Conservation (phyloP, 352 stramenopile species). For the Phytophthora ramorum region DNA sequence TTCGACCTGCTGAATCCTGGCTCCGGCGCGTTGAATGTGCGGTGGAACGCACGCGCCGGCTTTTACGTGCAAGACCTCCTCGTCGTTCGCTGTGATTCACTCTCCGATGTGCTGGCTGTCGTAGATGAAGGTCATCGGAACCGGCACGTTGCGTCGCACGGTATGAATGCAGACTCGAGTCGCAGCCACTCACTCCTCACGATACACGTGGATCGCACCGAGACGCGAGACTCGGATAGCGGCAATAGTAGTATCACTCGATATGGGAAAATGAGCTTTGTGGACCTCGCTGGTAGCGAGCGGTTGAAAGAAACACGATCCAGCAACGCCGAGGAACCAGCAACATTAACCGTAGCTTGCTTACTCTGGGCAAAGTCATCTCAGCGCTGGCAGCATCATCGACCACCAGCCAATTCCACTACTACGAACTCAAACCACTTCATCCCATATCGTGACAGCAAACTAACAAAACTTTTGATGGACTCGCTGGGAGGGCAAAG, state of each 20-base stretch:
- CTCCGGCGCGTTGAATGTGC: slow-evolving; percentile 67
- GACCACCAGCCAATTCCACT: slow-evolving; percentile 8
- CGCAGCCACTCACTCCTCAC: slow-evolving; percentile 83
- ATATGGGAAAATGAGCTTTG: slow-evolving; percentile 83
- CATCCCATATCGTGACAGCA: slow-evolving; percentile 87
- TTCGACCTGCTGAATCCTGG: slow-evolving; percentile 80
- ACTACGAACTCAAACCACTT: slow-evolving; percentile 33
- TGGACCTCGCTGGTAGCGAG: slow-evolving; percentile 84
- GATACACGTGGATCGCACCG: slow-evolving; percentile 70
- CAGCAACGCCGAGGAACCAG: slow-evolving; percentile 76
- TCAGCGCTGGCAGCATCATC: slow-evolving; percentile 67
- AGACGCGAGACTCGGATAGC: slow-evolving; percentile 50
- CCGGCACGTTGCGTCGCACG: slow-evolving; percentile 64
- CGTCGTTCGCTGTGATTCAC: slow-evolving; percentile 74
- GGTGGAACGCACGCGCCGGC: slow-evolving; percentile 73
- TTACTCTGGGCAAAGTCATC: slow-evolving; percentile 88
- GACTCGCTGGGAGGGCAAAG: slow-evolving; percentile 84
- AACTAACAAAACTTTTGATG: slow-evolving; percentile 89
- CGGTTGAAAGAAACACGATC: slow-evolving; percentile 79
- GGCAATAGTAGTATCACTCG: slow-evolving; percentile 49
- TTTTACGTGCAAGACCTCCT: slow-evolving; percentile 86
- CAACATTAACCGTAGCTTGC: slow-evolving; percentile 87
- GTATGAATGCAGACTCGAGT: slow-evolving; percentile 87
- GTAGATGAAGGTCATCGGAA: slow-evolving; percentile 80
- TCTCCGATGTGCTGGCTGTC: slow-evolving; percentile 80